These are phyloP conservation scores for Meyerozyma guilliermondii DNA, from an alignment of 1,139 yeast genomes.

Conservation along the genomic window DNA sequence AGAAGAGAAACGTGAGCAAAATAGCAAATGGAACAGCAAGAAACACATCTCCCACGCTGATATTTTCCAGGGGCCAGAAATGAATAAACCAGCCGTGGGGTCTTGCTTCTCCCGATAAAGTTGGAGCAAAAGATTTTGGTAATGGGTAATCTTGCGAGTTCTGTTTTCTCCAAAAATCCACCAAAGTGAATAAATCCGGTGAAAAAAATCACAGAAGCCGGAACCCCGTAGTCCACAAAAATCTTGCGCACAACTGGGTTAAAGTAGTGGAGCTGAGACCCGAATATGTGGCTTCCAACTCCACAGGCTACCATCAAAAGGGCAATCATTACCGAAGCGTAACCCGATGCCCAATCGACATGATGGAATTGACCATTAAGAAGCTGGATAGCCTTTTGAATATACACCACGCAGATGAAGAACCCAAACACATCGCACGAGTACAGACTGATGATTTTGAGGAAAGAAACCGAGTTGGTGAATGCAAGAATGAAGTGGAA, in stretches of 20 bases:
- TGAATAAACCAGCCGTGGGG: slow-evolving; percentile 70
- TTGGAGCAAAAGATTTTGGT: slow-evolving; percentile 73
- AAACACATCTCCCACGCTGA: slow-evolving; percentile 70
- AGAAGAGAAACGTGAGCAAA: slow-evolving; percentile 74
- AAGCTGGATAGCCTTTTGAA: slow-evolving; percentile 87
- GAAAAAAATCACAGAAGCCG: slow-evolving; percentile 78
- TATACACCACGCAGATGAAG: slow-evolving; percentile 84
- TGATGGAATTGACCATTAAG: slow-evolving; percentile 61
- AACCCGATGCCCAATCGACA: slow-evolving; percentile 53
- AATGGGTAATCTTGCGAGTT: slow-evolving; percentile 63
- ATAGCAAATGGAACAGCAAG: slow-evolving; percentile 91
- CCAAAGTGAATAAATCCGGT: slow-evolving; percentile 92
- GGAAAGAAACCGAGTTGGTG: slow-evolving; percentile 61
- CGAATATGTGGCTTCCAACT: slow-evolving; percentile 55
- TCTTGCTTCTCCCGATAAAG: slow-evolving; percentile 35
- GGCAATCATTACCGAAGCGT: slow-evolving; percentile 70
- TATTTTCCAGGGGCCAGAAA: slow-evolving; percentile 60
- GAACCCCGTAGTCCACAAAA: slow-evolving; percentile 82
- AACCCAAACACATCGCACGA: slow-evolving; percentile 94
- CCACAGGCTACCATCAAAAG: slow-evolving; percentile 75
- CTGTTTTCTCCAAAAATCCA: slow-evolving; percentile 50
- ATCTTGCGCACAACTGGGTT: slow-evolving; percentile 58
- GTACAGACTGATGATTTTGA: slow-evolving; percentile 71
- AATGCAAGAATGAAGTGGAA: slow-evolving; percentile 73
- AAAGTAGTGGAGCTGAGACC: slow-evolving; percentile 56